phyloP scores from a whole-genome alignment of 179 eudicot genomes.

The Amaranthus tricolor region DNA sequence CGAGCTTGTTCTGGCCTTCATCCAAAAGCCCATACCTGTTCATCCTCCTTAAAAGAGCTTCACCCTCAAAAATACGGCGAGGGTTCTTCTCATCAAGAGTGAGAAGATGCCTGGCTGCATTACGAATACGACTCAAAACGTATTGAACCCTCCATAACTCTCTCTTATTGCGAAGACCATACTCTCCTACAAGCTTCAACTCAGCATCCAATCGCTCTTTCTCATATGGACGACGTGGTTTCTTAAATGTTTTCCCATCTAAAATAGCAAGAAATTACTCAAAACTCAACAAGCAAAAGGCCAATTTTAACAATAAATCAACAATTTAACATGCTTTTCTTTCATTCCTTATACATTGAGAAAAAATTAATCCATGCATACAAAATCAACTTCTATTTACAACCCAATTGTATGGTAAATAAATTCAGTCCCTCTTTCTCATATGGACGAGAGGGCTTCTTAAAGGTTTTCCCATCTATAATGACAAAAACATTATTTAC shows the following conservation, averaged over 20 bases:
- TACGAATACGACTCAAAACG: constrained; percentile 74
- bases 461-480: too few species aligned
- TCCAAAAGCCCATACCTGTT: constrained; percentile 67
- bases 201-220: constrained; percentile 87
- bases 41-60: constrained; percentile 86
- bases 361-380: too few species aligned
- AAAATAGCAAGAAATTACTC: background rate
- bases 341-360: background rate
- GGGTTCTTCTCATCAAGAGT: constrained; percentile 90
- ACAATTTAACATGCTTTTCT: background rate
- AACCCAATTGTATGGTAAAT: background rate
- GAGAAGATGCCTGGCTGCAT: constrained; percentile 72
- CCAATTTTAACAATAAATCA: background rate
- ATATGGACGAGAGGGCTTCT: too few species aligned
- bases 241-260: constrained; percentile 90
- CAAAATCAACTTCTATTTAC: background rate
- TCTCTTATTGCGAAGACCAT: constrained; percentile 80
- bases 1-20: constrained; percentile 84
- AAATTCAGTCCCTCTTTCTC: too few species aligned
- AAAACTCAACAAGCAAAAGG: background rate
- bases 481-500: too few species aligned
- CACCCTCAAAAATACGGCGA: constrained; percentile 84
- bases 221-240: constrained; percentile 87
- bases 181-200: constrained; percentile 83
- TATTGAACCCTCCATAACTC: constrained; percentile 89